Base-by-base conservation (phyloP, 1,139 yeast genomes). In the Candida glucosophila region DNA sequence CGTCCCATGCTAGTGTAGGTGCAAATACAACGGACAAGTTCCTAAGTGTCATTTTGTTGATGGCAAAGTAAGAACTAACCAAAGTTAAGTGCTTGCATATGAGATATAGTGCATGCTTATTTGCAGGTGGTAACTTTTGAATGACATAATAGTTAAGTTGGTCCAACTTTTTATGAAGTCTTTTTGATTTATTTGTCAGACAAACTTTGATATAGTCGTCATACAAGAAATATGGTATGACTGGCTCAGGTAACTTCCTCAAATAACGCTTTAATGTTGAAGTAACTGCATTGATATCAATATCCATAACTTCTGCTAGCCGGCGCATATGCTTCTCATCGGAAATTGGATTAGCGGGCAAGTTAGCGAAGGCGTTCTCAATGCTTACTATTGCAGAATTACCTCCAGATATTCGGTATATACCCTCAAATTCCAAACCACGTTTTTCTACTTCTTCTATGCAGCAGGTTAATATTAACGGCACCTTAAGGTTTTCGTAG, bases 1-100 rank as follows among this genome's bases (percentile, higher is more conserved):
- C 61, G 40, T 86, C 95, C 33, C 96, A 64, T 0, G 86, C 81
- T 27, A 90, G 58, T 3, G 97, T 86, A 2, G 99, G 98, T 0
- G 97, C 95, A 63, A 90, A 90, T 11, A 90, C 95, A 26, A 92
- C 90, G 1, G 95, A 80, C 31, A 92, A 54, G 43, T 92, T 86
- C 48, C 77, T 75, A 37, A 71, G 59, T 17, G 73, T 82, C 99
- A 90, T 90, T 48, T 82, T 63, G 43, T 80, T 82, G 20, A 55
- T 47, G 11, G 52, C 49, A 22, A 68, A 59, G 44, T 61, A 57
- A 6, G 58, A 50, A 27, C 67, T 66, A 16, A 82, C 71, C 33
- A 67, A 55, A 23, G 67, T 60, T 37, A 90, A 60, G 55, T 90
- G 98, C 29, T 59, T 58, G 30, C 81, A 59, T 19, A 90, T 55